Evolutionary conservation across 2,329 filamentous ascomycete species (phyloP).

Genomic region (Aspergillus intermedius): DNA sequence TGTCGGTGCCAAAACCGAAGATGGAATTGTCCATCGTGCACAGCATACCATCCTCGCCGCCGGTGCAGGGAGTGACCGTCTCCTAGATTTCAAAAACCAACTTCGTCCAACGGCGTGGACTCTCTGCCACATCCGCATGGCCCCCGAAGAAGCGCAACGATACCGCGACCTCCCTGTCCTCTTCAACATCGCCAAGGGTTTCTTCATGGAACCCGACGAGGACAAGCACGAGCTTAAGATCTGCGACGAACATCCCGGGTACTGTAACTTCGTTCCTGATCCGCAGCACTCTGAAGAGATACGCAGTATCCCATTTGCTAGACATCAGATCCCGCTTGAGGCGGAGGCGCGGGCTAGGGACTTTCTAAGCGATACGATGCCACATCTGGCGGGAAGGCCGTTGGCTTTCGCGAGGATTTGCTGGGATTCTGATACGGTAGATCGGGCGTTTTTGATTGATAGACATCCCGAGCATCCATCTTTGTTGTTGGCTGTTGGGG

Average conservation of each 20-base stretch:
- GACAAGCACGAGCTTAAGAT: constrained; percentile 35
- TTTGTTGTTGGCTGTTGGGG: constrained; percentile 46
- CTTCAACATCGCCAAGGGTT: constrained; percentile 44
- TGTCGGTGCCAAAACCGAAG: constrained; percentile 38
- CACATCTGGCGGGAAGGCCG: constrained; percentile 44
- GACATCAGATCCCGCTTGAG: constrained; percentile 39
- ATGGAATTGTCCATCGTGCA: constrained; percentile 38
- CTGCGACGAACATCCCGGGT: constrained; percentile 52
- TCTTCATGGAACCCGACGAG: constrained; percentile 45
- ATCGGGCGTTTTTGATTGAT: constrained; percentile 49
- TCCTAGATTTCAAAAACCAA: constrained; percentile 48
- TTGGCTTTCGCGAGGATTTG: constrained; percentile 49
- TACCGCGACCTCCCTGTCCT: constrained; percentile 47
- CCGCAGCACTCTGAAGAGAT: constrained; percentile 17
- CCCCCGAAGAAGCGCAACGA: constrained; percentile 36
- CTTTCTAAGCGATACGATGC: constrained; percentile 48
- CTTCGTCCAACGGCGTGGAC: constrained; percentile 52
- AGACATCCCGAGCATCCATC: constrained; percentile 40
- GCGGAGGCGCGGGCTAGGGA: constrained; percentile 43
- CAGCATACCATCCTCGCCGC: constrained; percentile 44
- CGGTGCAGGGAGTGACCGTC: constrained; percentile 42
- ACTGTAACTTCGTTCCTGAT: constrained; percentile 42
- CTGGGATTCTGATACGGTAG: constrained; percentile 53
- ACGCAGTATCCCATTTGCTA: constrained; percentile 37
- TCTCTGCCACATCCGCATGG: constrained; percentile 47